These are phyloP conservation scores for Hyparrhenia diplandra DNA, from an alignment of 176 grass and related monocot species.

Conservation along the genomic window DNA sequence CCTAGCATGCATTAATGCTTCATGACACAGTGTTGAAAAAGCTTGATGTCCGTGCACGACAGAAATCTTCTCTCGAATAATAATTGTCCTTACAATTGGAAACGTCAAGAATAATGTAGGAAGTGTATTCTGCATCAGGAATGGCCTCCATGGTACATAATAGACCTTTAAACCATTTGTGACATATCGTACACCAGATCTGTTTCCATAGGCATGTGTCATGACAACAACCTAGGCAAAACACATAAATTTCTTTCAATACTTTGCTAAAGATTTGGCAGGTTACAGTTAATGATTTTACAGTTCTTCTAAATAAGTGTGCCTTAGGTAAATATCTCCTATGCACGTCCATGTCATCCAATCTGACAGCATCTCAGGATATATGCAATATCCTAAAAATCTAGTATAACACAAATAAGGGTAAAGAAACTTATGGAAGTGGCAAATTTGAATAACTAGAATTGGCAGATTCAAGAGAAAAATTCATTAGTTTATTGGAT, in stretches of 20 bases:
- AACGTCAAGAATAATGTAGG: constrained; percentile 82
- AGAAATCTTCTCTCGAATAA: constrained; percentile 84
- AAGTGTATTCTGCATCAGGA: constrained; percentile 88
- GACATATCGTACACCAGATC: constrained; percentile 84
- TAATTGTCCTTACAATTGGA: constrained; percentile 69
- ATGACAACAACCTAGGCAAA: constrained; percentile 77
- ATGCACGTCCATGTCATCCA: background rate
- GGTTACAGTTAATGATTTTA: background rate
- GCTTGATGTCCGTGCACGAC: constrained; percentile 93
- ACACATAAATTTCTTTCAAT: background rate
- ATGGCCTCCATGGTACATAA: constrained; percentile 82
- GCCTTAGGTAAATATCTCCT: background rate
- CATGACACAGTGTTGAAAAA: constrained; percentile 92
- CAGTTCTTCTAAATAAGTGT: background rate
- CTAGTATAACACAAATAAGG: background rate
- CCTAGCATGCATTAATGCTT: constrained; percentile 86
- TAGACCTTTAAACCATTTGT: constrained; percentile 87
- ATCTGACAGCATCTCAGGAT: background rate
- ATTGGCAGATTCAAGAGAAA: no score
- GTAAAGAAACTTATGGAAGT: background rate
- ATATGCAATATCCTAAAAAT: background rate
- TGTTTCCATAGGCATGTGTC: constrained; percentile 93
- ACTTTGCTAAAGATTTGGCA: background rate
- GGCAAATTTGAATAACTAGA: background rate
- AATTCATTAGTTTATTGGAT: background rate